These are phyloP conservation scores for Botrytis deweyae DNA, from an alignment of 2,329 filamentous ascomycete genomes.

Conservation along the genomic window DNA sequence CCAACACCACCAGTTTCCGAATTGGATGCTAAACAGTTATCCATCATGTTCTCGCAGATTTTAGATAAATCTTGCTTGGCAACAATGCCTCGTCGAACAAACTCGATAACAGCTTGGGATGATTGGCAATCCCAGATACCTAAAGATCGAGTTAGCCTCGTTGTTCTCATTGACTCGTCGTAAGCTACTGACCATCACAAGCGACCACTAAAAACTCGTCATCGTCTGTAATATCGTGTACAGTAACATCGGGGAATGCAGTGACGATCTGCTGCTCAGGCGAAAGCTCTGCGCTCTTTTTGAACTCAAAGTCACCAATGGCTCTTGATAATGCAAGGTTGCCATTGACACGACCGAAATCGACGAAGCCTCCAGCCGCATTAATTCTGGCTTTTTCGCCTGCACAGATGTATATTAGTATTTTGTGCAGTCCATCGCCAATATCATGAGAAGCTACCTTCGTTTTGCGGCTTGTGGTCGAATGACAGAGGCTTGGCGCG, in stretches of 20 bases:
- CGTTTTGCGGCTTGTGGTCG: slow-evolving; percentile 98
- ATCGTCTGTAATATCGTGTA: slow-evolving; percentile 86
- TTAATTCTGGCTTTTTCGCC: slow-evolving; percentile 95
- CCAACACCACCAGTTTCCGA: slow-evolving; percentile 97
- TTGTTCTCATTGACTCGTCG: neutral
- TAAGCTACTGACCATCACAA: slow-evolving; percentile 71
- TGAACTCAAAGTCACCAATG: slow-evolving; percentile 99
- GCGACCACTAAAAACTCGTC: slow-evolving; percentile 95
- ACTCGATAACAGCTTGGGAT: slow-evolving; percentile 95
- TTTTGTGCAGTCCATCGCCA: slow-evolving; percentile 23
- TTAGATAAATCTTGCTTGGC: slow-evolving; percentile 92
- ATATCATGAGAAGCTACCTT: slow-evolving; percentile 57
- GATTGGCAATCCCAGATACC: slow-evolving; percentile 99
- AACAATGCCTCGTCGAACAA: slow-evolving; percentile 92
- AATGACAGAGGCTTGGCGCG: slow-evolving; percentile 97
- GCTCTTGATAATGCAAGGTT: slow-evolving; percentile 95
- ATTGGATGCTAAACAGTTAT: slow-evolving; percentile 97
- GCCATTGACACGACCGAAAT: slow-evolving; percentile 97
- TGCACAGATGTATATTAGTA: slow-evolving; percentile 44
- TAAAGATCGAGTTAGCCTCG: slow-evolving; percentile 44
- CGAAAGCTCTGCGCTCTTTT: slow-evolving; percentile 94
- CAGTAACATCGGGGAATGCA: slow-evolving; percentile 89
- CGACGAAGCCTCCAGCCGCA: slow-evolving; percentile 94
- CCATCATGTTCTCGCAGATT: slow-evolving; percentile 99
- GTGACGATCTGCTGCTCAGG: slow-evolving; percentile 99